phyloP scores from a whole-genome alignment of 2,329 filamentous ascomycete genomes.

The Thermoascus crustaceus region DNA sequence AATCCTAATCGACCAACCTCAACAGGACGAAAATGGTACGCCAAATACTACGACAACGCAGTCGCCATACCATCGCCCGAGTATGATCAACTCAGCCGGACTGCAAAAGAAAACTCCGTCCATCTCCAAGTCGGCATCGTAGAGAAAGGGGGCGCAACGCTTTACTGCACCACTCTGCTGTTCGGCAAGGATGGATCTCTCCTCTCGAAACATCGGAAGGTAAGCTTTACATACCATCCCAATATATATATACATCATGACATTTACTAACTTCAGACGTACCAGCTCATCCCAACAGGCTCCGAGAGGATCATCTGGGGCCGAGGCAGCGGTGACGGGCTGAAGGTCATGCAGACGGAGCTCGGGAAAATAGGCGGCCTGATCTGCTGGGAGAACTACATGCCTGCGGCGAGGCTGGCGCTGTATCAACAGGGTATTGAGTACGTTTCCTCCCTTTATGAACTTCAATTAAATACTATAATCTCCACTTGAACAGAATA shows the following conservation, averaged over 20 bases:
- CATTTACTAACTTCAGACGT: too few relatives aligned
- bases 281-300: constrained; percentile 37
- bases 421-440: constrained; percentile 31
- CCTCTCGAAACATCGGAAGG: constrained; percentile 24
- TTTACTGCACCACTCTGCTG: constrained; percentile 35
- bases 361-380: constrained; percentile 36
- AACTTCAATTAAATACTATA: too few relatives aligned
- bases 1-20: too few relatives aligned
- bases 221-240: neutral
- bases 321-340: constrained; percentile 32
- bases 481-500: too few relatives aligned
- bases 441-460: constrained; percentile 8
- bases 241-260: too few relatives aligned
- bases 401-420: constrained; percentile 36
- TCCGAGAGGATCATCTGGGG: constrained; percentile 34
- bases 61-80: constrained; percentile 33
- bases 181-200: constrained; percentile 30
- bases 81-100: constrained; percentile 24
- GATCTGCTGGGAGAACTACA: constrained; percentile 41
- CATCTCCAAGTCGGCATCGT: constrained; percentile 34
- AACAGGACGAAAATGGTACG: constrained; percentile 35
- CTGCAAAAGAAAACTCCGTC: constrained; percentile 28
- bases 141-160: constrained; percentile 34
- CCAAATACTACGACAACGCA: constrained; percentile 33
- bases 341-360: constrained; percentile 33